phyloP scores from a whole-genome alignment of 805 yeast genomes.

The Spathaspora sp. region DNA sequence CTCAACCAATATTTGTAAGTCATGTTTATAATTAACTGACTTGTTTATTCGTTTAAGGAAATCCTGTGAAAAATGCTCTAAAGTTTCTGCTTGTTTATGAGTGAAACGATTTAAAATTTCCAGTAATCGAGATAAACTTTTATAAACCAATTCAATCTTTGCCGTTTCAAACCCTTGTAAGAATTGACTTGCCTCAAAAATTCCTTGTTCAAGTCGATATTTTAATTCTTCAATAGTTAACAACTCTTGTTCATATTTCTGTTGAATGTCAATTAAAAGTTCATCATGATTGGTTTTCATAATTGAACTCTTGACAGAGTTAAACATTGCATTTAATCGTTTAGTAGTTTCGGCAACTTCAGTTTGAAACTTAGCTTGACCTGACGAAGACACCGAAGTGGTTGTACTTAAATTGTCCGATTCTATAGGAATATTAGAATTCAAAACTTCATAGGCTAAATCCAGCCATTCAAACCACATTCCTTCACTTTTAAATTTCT shows the following conservation, averaged over 20 bases:
- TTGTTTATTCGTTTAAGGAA: slow-evolving; percentile 17
- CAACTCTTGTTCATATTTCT: slow-evolving; percentile 31
- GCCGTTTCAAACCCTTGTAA: slow-evolving; percentile 33
- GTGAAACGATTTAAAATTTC: slow-evolving; percentile 27
- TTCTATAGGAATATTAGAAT: background rate
- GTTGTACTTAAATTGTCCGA: background rate
- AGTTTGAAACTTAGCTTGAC: slow-evolving; percentile 11
- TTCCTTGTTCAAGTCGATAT: slow-evolving; percentile 27
- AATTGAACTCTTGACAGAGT: slow-evolving; percentile 27
- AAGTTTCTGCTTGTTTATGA: slow-evolving; percentile 18
- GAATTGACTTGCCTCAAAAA: slow-evolving; percentile 15
- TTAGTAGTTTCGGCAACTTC: slow-evolving; percentile 24
- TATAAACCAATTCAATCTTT: slow-evolving; percentile 31
- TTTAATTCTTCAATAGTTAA: slow-evolving; percentile 28
- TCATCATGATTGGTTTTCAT: slow-evolving; percentile 27
- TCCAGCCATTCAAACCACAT: slow-evolving; percentile 46
- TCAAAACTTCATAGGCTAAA: slow-evolving; percentile 15
- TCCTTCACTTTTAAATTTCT: slow-evolving; percentile 37
- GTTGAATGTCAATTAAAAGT: slow-evolving; percentile 23
- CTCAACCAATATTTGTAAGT: slow-evolving; percentile 19
- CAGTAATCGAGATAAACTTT: slow-evolving; percentile 30
- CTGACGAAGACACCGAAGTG: background rate
- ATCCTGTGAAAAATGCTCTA: slow-evolving; percentile 20
- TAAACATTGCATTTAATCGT: slow-evolving; percentile 28
- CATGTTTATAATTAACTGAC: slow-evolving; percentile 18